These are phyloP conservation scores for Colletotrichum falcatum DNA, from an alignment of 2,329 filamentous ascomycete species.

Conservation along the genomic window DNA sequence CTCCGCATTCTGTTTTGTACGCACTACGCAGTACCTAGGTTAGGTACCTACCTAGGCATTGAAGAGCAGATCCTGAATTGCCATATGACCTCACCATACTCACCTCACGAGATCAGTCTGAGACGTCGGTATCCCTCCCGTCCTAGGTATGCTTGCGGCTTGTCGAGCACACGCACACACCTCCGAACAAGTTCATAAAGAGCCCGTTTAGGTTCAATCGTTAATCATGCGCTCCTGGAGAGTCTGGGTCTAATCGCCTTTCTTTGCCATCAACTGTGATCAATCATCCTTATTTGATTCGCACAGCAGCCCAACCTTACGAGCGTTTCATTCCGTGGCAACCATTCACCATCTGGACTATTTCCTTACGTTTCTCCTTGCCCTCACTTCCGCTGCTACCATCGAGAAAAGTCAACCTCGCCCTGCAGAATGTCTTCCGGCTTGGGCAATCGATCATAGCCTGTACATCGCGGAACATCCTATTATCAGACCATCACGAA, in stretches of 20 bases:
- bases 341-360: neutral
- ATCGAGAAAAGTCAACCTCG: neutral
- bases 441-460: slow-evolving; percentile 12
- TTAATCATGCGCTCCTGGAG: slow-evolving; percentile 35
- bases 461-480: neutral
- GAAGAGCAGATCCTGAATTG: slow-evolving; percentile 9
- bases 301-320: slow-evolving; percentile 5
- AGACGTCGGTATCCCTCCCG: slow-evolving; percentile 39
- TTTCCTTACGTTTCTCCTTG: neutral
- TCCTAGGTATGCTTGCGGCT: slow-evolving; percentile 5
- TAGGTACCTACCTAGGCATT: neutral
- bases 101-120: slow-evolving; percentile 40
- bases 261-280: slow-evolving; percentile 4
- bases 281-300: slow-evolving; percentile 22
- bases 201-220: slow-evolving; percentile 15
- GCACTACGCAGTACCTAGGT: too few relatives aligned
- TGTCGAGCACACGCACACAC: slow-evolving; percentile 5
- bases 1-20: slow-evolving; percentile 31
- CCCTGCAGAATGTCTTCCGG: slow-evolving; percentile 29
- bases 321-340: slow-evolving; percentile 2
- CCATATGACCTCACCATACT: slow-evolving; percentile 39
- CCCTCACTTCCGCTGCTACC: neutral
- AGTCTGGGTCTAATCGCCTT: slow-evolving; percentile 21
- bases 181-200: slow-evolving; percentile 5
- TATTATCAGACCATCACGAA: neutral